Conservation (phyloP, 805 yeast genomes). For the Sugiyamaella qingdaonensis region DNA sequence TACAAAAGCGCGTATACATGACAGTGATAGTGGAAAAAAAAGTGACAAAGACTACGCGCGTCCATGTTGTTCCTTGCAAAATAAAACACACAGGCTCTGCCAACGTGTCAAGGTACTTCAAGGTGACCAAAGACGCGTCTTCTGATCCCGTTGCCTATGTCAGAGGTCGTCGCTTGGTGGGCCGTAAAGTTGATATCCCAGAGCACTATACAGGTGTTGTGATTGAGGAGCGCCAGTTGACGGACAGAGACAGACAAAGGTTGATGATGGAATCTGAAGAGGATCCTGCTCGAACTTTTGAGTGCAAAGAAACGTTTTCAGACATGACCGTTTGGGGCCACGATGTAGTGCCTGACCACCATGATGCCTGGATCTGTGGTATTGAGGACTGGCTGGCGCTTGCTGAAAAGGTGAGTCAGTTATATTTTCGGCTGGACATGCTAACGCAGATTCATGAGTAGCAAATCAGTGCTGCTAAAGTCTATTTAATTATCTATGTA, state of each 20-base stretch:
- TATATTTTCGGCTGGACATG: background rate
- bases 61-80: slow-evolving; percentile 28
- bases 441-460: slow-evolving; percentile 1
- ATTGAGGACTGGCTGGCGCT: slow-evolving; percentile 23
- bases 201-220: slow-evolving; percentile 19
- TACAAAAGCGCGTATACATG: background rate
- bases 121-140: background rate
- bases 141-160: slow-evolving; percentile 13
- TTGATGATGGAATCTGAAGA: slow-evolving; percentile 1
- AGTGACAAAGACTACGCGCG: slow-evolving; percentile 6
- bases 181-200: slow-evolving; percentile 14
- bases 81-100: slow-evolving; percentile 26
- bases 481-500: background rate
- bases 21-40: background rate
- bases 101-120: slow-evolving; percentile 22
- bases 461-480: background rate
- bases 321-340: slow-evolving; percentile 28
- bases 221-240: slow-evolving; percentile 8
- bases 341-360: slow-evolving; percentile 21
- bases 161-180: slow-evolving; percentile 22
- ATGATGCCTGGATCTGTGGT: slow-evolving; percentile 29
- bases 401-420: slow-evolving; percentile 17
- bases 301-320: slow-evolving; percentile 4
- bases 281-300: slow-evolving; percentile 8
- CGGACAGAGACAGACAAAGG: slow-evolving; percentile 6